Base-by-base conservation (phyloP, 148 eudicot genomes). In the Rhododendron kiyosumense region DNA sequence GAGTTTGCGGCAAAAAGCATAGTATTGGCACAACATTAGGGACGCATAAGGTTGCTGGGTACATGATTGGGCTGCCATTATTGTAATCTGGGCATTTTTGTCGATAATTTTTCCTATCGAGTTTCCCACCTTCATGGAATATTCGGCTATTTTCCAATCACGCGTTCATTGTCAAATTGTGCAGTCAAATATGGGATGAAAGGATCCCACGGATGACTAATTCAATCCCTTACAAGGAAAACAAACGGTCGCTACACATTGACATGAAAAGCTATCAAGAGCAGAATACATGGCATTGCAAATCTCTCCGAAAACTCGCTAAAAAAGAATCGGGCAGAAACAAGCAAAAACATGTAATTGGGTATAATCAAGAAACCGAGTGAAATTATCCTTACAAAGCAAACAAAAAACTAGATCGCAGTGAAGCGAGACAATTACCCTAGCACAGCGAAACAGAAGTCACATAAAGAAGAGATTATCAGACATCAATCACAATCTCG, bases 391-490 rank as follows among this genome's bases (percentile, higher is more conserved):
- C 2, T 2, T 18, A 54, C 26, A 2, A 45, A 30, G 22, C 28
- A 69, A 14, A 71, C 36, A 71, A 10, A 48, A 46, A 76, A 49
- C 34, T 30, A 54, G 74, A 84, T 84, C 86, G 18, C 86, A 84
- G 24, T n/a, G 17, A 57, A 59, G 61, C 51, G 38, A 76, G 51
- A 13, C 24, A 83, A 34, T 83, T 38, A 32, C 74, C 36, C 45
- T n/a, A n/a, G 22, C 12, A 13, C 2, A 22, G 24, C n/a, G 43
- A 26, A 43, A 65, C 28, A 83, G 28, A 67, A n/a, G 78, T 17
- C 61, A 54, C 61, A 17, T 36, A 46, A 57, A 26, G 41, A 67
- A 67, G 32, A 82, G 75, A 48, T 22, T 7, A 73, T 57, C 76
- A 78, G 57, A 77, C 57, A 41, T 43, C 17, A 41, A 77, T 30